Conservation (phyloP, 2,329 filamentous ascomycete species). For the Ophiostoma sp. region DNA sequence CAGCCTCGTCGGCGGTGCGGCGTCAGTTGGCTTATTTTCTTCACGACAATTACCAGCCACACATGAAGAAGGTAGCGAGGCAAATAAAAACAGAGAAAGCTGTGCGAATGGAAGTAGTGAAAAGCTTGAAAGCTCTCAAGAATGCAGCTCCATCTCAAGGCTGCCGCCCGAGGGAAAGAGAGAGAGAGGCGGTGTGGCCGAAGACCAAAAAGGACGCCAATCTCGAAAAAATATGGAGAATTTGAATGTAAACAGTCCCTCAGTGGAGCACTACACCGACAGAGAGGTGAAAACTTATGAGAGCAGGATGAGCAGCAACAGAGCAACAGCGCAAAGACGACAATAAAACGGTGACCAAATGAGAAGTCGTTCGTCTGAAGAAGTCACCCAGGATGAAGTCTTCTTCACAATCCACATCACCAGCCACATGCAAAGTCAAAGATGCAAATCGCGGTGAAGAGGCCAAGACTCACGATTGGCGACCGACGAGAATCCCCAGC, state of each 20-base stretch:
- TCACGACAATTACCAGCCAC: neutral
- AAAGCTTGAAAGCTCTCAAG: neutral
- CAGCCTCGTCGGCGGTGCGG: neutral
- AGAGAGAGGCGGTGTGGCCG: constrained; percentile 11
- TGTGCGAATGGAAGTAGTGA: neutral
- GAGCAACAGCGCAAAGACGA: neutral
- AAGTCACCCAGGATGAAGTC: too few relatives aligned
- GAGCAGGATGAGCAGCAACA: neutral
- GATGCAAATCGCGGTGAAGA: neutral
- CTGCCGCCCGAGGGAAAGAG: neutral
- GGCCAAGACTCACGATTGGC: neutral
- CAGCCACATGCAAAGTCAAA: neutral
- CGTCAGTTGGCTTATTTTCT: neutral
- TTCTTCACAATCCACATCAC: neutral
- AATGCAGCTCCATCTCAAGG: neutral
- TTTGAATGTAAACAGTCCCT: neutral
- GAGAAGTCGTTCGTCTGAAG: constrained; percentile 1
- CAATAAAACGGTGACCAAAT: constrained; percentile 6
- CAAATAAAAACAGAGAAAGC: neutral
- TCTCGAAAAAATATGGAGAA: neutral
- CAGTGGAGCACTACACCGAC: neutral
- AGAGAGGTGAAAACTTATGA: constrained; percentile 10
- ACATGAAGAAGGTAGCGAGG: neutral
- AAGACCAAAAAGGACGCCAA: constrained; percentile 6
- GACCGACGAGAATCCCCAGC: neutral